Evolutionary conservation across 2,329 filamentous ascomycete species (phyloP).

Genomic region (Dothiorella sarmentorum): DNA sequence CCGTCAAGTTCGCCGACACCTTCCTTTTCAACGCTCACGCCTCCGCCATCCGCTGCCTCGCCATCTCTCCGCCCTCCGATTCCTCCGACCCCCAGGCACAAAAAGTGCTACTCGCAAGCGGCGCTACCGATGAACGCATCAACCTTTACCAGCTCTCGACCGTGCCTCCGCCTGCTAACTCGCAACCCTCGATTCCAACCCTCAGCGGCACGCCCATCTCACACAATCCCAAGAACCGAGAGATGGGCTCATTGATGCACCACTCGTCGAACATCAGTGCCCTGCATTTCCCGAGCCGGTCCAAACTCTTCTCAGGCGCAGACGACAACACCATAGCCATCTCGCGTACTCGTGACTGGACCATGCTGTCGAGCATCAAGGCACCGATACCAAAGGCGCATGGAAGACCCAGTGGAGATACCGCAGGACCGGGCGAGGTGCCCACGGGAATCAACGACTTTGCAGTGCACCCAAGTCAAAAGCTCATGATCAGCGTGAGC

Average conservation of each 20-base stretch:
- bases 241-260: conserved; percentile 82
- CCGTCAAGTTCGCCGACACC: conserved; percentile 75
- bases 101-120: conserved; percentile 85
- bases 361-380: conserved; percentile 81
- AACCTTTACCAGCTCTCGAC: conserved; percentile 87
- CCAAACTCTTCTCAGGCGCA: conserved; percentile 81
- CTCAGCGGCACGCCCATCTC: conserved; percentile 70
- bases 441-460: conserved; percentile 93
- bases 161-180: conserved; percentile 50
- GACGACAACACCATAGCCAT: conserved; percentile 92
- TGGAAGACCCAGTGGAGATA: conserved; percentile 85
- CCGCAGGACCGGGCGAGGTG: conserved; percentile 73
- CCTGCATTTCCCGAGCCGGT: conserved; percentile 76
- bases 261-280: conserved; percentile 79
- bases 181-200: conserved; percentile 59
- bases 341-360: conserved; percentile 84
- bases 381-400: conserved; percentile 76
- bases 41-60: conserved; percentile 84
- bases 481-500: conserved; percentile 90
- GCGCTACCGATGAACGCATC: conserved; percentile 88
- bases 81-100: conserved; percentile 56
- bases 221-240: conserved; percentile 82
- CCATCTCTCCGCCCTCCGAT: conserved; percentile 71
- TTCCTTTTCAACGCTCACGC: conserved; percentile 95
- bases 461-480: conserved; percentile 92